Percentiles rank a stretch among this genome's conserved stretches.
Conservation (phyloP, 2,329 filamentous ascomycete species). For the Catunica adiposa region DNA sequence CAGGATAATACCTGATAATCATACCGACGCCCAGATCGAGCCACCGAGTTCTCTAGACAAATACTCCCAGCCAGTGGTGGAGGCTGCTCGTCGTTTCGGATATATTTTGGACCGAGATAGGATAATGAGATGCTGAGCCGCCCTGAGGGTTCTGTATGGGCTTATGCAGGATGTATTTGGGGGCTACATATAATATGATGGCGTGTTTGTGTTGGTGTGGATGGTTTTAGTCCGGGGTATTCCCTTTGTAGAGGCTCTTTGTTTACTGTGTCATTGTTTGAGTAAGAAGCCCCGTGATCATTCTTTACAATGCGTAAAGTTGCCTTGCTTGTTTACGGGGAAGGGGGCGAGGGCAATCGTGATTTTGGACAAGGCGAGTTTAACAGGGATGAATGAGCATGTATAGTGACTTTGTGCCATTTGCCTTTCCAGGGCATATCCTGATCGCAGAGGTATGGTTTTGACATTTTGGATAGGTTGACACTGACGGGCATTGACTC, state of each 20-base stretch:
- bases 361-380: neutral
- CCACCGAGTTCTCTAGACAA: too few relatives aligned
- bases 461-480: neutral
- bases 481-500: too few relatives aligned
- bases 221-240: neutral
- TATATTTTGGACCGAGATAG: neutral
- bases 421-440: neutral
- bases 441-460: neutral
- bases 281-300: neutral
- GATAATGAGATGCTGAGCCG: neutral
- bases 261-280: neutral
- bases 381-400: neutral
- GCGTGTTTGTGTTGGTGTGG: too few relatives aligned
- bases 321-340: too few relatives aligned
- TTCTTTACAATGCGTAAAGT: neutral
- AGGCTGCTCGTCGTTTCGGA: neutral
- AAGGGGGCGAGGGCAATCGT: too few relatives aligned
- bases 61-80: neutral
- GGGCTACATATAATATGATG: neutral
- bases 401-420: neutral
- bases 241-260: neutral
- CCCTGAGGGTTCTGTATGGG: neutral
- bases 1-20: too few relatives aligned
- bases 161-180: neutral
- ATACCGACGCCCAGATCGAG: too few relatives aligned